These are phyloP conservation scores for Margaritispora aquatica DNA, from an alignment of 495 filamentous ascomycete species.

Conservation along the genomic window DNA sequence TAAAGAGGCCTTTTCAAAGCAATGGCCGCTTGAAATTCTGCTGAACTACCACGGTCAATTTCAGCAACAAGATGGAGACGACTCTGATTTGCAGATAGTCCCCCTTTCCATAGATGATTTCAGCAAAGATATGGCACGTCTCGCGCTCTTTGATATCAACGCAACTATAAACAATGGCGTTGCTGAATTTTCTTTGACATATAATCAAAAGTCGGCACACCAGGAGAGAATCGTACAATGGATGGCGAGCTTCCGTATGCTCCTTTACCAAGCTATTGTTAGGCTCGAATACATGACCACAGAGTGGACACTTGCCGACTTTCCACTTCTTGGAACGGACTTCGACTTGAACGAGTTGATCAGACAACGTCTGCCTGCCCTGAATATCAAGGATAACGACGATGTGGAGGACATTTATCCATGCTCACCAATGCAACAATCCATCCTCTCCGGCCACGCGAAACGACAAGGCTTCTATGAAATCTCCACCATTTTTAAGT, in stretches of 20 bases:
- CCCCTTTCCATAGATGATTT: too few relatives aligned
- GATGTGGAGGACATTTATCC: too few relatives aligned
- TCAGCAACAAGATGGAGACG: constrained; percentile 23
- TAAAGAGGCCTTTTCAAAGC: background rate
- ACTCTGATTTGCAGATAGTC: constrained; percentile 31
- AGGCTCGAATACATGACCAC: too few relatives aligned
- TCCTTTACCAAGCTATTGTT: too few relatives aligned
- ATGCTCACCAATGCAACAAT: too few relatives aligned
- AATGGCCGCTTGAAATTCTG: constrained; percentile 15
- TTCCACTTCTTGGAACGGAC: constrained; percentile 38
- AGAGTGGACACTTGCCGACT: too few relatives aligned
- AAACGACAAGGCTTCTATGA: background rate
- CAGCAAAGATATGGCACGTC: background rate
- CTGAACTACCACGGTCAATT: constrained; percentile 34
- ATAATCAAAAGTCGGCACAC: constrained; percentile 26
- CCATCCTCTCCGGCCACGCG: too few relatives aligned
- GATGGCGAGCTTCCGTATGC: constrained; percentile 31
- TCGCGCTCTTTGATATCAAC: constrained; percentile 25
- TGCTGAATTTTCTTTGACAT: constrained; percentile 27
- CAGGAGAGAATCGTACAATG: constrained; percentile 30
- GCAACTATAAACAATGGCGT: constrained; percentile 18
- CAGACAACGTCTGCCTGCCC: too few relatives aligned
- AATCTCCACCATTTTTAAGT: too few relatives aligned
- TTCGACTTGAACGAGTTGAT: too few relatives aligned
- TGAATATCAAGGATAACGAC: too few relatives aligned